Evolutionary conservation across 768 basidiomycete genomes (phyloP), one percentile per base, ranked within the genome.

Genomic region (Podaxis sp.): DNA sequence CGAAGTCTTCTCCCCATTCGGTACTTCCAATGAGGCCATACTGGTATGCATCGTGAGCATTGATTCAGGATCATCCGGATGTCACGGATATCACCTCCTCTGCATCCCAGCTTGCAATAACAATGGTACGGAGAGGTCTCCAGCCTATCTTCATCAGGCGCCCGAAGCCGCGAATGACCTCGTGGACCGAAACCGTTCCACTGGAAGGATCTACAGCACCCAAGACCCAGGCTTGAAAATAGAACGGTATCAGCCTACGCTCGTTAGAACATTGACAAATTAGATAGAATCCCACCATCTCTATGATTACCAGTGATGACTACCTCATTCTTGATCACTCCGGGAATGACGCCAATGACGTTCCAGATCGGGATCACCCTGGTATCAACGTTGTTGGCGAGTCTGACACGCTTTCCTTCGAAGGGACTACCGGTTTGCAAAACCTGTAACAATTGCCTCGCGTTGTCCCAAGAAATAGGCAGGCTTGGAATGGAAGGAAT

Each of bases 1-100:
- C 70, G 69, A 96, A 98, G 70, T 98, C 96, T 71, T 97, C 96
- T 2, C 89, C 93, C 84, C 89, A 96, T 75, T 97, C 96, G 2
- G 93, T 95, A 67, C 87, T 90, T 33, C 96, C 95, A 40, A 91
- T 73, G 41, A 93, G 80, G 30, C 90, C 91, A 52, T 80, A 80
- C 79, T 82, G 44, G 2, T 33, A 26, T 51, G 3, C 2, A 24
- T 33, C 36, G 26, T 37, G 36, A 28, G 54, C 24, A 24, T 58
- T 51, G 44, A 22, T 22, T 20, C 15, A 41, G 4, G 7, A 7
- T 4, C 17, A n/a, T 10, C 15, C 13, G 3, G 36, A 38, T 24
- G 15, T 56, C 26, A 40, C 11, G 20, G 10, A 8, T 13, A 86
- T 83, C 69, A 82, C 81, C 75, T 89, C 88, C 71, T 90, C 89